Evolutionary conservation across 2,329 filamentous ascomycete species (phyloP).

Genomic region (Ophiocordyceps camponoti-saundersi): DNA sequence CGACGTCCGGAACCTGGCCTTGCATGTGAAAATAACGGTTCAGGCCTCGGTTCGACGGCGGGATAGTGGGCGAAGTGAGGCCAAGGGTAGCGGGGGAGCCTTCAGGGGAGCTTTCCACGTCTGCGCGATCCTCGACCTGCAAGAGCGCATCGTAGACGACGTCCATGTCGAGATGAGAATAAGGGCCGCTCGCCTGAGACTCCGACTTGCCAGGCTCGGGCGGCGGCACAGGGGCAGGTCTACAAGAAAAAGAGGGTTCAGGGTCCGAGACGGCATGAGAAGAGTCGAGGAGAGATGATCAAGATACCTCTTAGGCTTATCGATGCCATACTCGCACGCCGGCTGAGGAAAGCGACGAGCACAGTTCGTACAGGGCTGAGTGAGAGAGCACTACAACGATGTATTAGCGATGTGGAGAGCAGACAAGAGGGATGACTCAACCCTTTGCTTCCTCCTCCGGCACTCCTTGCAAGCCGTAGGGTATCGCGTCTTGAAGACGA

Average conservation of each 20-base stretch:
- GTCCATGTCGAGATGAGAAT: constrained; percentile 19
- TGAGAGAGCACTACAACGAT: constrained; percentile 29
- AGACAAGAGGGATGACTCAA: constrained; percentile 5
- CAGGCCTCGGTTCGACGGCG: background rate
- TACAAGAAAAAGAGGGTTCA: background rate
- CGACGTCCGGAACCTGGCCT: constrained; percentile 2
- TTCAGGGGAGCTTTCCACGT: background rate
- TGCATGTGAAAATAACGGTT: constrained; percentile 3
- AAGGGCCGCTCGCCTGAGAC: constrained; percentile 10
- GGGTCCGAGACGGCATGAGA: background rate
- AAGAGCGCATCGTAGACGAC: constrained; percentile 16
- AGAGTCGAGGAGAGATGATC: background rate
- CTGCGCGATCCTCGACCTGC: constrained; percentile 11
- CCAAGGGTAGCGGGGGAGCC: background rate
- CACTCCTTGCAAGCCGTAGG: constrained; percentile 32
- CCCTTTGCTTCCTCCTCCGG: constrained; percentile 33
- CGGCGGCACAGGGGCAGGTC: background rate
- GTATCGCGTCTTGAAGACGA: constrained; percentile 6
- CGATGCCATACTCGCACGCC: constrained; percentile 25
- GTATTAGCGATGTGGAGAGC: background rate
- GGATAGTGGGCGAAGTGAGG: background rate
- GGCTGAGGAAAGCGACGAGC: constrained; percentile 33
- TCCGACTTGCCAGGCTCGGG: constrained; percentile 1
- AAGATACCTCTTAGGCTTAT: constrained; percentile 9
- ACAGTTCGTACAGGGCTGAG: constrained; percentile 36